Evolutionary conservation across 306 rosid species (phyloP), one percentile per base, ranked within the genome.

Genomic region (Lathyrus oleraceus): DNA sequence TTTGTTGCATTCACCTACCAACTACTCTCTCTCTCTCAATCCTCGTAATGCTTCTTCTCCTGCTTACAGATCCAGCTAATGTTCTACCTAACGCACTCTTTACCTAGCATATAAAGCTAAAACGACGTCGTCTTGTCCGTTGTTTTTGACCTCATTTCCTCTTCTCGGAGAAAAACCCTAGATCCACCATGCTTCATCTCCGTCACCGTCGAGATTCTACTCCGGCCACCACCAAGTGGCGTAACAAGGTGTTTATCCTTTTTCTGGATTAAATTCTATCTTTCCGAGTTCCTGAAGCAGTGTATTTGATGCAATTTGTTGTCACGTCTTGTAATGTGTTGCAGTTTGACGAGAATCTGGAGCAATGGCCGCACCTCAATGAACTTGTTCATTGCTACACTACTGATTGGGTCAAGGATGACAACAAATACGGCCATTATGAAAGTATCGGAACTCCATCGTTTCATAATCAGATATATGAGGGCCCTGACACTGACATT

Each of bases 281-380:
- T 17, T 8, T 19, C 5, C 12, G 9, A 16, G 19, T 35, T 8
- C 35, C 13, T 20, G 35, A 36, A 66, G 58, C 69, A 12, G 2
- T n/a, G 48, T 27, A 4, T 40, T 74, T 17, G 49, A 32, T 19
- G n/a, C 16, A 5, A 20, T 20, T 44, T 28, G 0, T 32, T 64
- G 53, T 39, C 8, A 17, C 12, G 8, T 63, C 17, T 63, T 69
- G 53, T 39, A 9, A 21, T 27, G 8, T 63, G 14, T 63, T 69
- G 84, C 61, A 94, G 97, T 87, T 88, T 70, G 95, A 91, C 19
- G 97, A 91, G 83, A 94, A 94, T 83, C 81, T 94, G 87, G 99
- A 94, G 87, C 99, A 94, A 77, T 91, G 96, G 95, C 99, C 99
- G 21, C 97, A 91, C 76, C 89, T 94, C 79, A 94, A 85, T 62